phyloP scores from a whole-genome alignment of 2,329 filamentous ascomycete genomes.

The Mollisia scopiformis region DNA sequence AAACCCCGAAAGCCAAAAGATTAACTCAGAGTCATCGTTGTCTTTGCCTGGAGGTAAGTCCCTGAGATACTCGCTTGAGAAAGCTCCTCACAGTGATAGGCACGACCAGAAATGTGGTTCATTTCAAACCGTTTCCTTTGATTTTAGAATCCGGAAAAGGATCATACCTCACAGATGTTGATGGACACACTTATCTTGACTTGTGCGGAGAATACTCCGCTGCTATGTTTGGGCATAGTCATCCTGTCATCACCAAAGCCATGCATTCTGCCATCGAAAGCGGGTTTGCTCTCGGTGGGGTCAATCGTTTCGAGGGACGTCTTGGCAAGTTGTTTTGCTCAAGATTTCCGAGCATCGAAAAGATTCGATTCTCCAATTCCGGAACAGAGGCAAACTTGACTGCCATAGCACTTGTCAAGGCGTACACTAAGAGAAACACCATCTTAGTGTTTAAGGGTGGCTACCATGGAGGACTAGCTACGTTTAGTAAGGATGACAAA shows the following conservation, averaged over 20 bases:
- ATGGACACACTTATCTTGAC: slow-evolving; percentile 51
- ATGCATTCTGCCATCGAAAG: slow-evolving; percentile 47
- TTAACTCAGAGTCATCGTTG: slow-evolving; percentile 6
- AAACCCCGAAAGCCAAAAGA: slow-evolving; percentile 8
- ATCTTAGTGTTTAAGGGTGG: slow-evolving; percentile 24
- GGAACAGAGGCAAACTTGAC: slow-evolving; percentile 69
- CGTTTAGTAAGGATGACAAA: slow-evolving; percentile 42
- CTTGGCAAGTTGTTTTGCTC: slow-evolving; percentile 52
- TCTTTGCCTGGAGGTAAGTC: slow-evolving; percentile 12
- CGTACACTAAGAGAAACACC: slow-evolving; percentile 17
- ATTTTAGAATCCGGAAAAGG: slow-evolving; percentile 17
- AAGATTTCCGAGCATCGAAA: slow-evolving; percentile 55
- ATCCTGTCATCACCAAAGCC: slow-evolving; percentile 54
- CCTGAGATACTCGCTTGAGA: not conserved
- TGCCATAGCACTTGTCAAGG: slow-evolving; percentile 46
- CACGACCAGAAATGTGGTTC: slow-evolving; percentile 20
- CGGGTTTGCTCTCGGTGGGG: slow-evolving; percentile 56
- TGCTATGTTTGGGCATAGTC: slow-evolving; percentile 67
- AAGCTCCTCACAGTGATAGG: not conserved
- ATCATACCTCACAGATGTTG: slow-evolving; percentile 14
- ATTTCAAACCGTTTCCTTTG: slow-evolving; percentile 21
- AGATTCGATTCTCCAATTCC: slow-evolving; percentile 63
- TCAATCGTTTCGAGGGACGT: slow-evolving; percentile 51
- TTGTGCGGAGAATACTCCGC: slow-evolving; percentile 66
- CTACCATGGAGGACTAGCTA: slow-evolving; percentile 36